Base-by-base conservation (phyloP, 1,139 yeast genomes). In the Debaryomycetaceae sp. region DNA sequence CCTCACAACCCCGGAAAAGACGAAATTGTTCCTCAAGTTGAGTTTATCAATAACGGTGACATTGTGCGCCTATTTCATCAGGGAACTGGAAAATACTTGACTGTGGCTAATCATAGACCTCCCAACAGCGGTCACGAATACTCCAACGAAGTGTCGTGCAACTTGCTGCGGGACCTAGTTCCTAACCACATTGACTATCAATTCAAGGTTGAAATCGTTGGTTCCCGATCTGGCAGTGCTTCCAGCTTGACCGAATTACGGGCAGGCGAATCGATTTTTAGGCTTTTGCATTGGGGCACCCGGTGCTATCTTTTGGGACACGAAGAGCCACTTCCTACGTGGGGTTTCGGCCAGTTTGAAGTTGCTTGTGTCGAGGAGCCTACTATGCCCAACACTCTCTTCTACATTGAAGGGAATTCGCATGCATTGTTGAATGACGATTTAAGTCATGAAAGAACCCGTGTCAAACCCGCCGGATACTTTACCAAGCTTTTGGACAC, bases 91-190 rank as follows among this genome's bases (percentile, higher is more conserved):
- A 66, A 68, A 32, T 68, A 73, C 27, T 55, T 85, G 22, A 71
- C 73, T 30, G 77, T 77, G 4, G 68, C 59, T 34, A 68, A 73
- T 25, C 55, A 62, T 3, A 65, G 77, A 34, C 90, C 94, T 0
- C 93, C 93, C 4, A 64, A 81, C 16, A 70, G 86, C 2, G 92
- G 81, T 40, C 82, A 78, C 44, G 94, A 83, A 25, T 81, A 82
- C 45, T 75, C 83, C 40, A 68, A 60, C 37, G 90, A 81, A 49
- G 87, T 82, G 0, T 67, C 80, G 20, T 71, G 81, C 37, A 57
- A 73, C 27, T 83, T 82, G 5, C 68, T 70, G 36, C 40, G 58
- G 4, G 58, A 62, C 1, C 43, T 45, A 29, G 58, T 62, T 32
- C 35, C 39, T 1, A 78, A 73, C 3, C 71, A 73, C 34, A 47